Percentiles rank a stretch among this genome's conserved stretches.
These are phyloP conservation scores for Aspergillus quadrilineatus DNA, from an alignment of 2,329 filamentous ascomycete genomes.

Conservation along the genomic window DNA sequence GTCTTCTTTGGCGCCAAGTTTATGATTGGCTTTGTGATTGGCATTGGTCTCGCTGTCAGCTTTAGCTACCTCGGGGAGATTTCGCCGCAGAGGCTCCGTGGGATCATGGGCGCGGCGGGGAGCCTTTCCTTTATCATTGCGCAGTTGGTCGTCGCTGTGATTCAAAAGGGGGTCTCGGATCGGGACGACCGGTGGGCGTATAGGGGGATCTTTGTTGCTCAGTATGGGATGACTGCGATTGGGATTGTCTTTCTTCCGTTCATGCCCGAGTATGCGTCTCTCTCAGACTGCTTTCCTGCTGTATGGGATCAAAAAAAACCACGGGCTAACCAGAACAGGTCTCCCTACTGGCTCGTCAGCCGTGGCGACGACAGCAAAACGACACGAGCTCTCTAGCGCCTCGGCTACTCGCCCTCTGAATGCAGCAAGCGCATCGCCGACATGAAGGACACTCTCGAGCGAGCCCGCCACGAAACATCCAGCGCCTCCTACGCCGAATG, in stretches of 20 bases:
- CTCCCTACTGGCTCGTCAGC: not conserved
- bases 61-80: no score
- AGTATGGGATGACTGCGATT: not conserved
- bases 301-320: not conserved
- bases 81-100: no score
- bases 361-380: not conserved
- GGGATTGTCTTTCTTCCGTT: not conserved
- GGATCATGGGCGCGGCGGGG: no score
- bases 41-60: no score
- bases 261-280: not conserved
- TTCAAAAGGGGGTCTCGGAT: no score
- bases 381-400: not conserved
- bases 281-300: not conserved
- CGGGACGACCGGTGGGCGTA: not conserved
- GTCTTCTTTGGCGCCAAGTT: no score
- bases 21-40: no score
- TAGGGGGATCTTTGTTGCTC: not conserved
- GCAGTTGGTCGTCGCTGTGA: no score
- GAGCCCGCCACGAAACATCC: not conserved
- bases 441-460: constrained; percentile 2
- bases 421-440: not conserved
- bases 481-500: constrained; percentile 1
- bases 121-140: no score
- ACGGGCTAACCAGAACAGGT: not conserved
- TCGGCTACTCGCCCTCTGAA: not conserved